phyloP scores from a whole-genome alignment of 2,329 filamentous ascomycete genomes.

The Triangularia verruculosa region DNA sequence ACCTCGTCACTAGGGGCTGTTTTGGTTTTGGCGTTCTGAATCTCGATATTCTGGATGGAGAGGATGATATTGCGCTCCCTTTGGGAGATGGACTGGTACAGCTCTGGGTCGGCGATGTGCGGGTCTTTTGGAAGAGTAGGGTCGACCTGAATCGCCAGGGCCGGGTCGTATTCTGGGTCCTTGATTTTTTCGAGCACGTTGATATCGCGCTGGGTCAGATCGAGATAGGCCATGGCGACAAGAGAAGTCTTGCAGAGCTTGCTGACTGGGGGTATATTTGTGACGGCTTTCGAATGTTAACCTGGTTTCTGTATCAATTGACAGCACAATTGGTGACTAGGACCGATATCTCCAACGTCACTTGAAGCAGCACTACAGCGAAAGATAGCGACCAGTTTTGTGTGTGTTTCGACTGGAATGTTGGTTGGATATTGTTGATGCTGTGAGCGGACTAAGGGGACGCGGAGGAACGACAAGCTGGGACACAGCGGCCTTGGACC shows the following conservation, averaged over 20 bases:
- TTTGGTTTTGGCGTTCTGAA: conserved; percentile 46
- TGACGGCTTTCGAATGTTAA: neutral
- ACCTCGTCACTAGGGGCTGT: conserved; percentile 34
- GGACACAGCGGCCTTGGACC: neutral
- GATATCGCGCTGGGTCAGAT: conserved; percentile 57
- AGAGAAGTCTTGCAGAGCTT: neutral
- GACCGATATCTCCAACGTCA: neutral
- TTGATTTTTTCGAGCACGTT: conserved; percentile 65
- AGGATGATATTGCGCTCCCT: conserved; percentile 54
- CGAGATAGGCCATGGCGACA: conserved; percentile 45
- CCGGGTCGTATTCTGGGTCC: conserved; percentile 62
- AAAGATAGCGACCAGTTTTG: neutral
- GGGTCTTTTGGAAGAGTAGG: conserved; percentile 55
- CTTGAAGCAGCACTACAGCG: neutral
- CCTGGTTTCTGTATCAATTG: conserved; percentile 3
- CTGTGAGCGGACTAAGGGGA: neutral
- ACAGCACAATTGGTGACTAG: neutral
- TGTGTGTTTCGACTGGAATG: neutral
- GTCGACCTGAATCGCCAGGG: conserved; percentile 53
- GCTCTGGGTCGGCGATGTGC: conserved; percentile 47
- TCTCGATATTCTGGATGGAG: conserved; percentile 54
- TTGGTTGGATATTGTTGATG: neutral
- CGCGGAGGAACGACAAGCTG: neutral
- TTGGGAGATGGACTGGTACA: conserved; percentile 51
- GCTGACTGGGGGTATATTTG: neutral